Evolutionary conservation across 2,329 filamentous ascomycete species (phyloP).

Genomic region (Xylaria sp.): DNA sequence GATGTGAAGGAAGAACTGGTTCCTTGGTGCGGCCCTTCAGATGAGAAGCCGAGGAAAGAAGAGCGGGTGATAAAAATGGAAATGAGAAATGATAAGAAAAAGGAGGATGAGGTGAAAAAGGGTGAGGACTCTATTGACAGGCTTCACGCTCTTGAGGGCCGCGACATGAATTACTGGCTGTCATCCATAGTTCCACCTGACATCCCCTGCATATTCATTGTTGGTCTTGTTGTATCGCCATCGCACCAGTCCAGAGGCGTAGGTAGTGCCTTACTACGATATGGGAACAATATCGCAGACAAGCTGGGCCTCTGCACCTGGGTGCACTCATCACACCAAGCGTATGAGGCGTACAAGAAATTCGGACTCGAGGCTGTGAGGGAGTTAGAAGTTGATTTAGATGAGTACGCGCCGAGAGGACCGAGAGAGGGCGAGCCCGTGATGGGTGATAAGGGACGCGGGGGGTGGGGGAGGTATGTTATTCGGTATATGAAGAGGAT

Average conservation of each 20-base stretch:
- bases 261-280: slow-evolving; percentile 28
- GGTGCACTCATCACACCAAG: slow-evolving; percentile 40
- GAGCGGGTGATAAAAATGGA: neutral
- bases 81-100: neutral
- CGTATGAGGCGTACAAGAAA: slow-evolving; percentile 36
- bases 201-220: slow-evolving; percentile 33
- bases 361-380: slow-evolving; percentile 31
- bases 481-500: slow-evolving; percentile 40
- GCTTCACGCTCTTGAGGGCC: slow-evolving; percentile 36
- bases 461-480: slow-evolving; percentile 36
- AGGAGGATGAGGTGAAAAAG: neutral
- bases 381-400: slow-evolving; percentile 36
- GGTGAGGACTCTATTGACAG: slow-evolving; percentile 30
- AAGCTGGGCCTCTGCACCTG: slow-evolving; percentile 29
- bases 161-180: slow-evolving; percentile 37
- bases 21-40: slow-evolving; percentile 11
- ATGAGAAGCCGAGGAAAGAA: too few species aligned
- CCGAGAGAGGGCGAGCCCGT: slow-evolving; percentile 32
- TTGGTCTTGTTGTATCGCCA: slow-evolving; percentile 34
- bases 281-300: slow-evolving; percentile 37
- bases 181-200: slow-evolving; percentile 26
- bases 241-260: slow-evolving; percentile 33
- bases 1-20: slow-evolving; percentile 13
- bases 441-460: slow-evolving; percentile 25
- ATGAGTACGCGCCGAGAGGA: slow-evolving; percentile 37